Evolutionary conservation across 345 rosid genomes (phyloP).

Genomic region (Streptanthus diversifolius): DNA sequence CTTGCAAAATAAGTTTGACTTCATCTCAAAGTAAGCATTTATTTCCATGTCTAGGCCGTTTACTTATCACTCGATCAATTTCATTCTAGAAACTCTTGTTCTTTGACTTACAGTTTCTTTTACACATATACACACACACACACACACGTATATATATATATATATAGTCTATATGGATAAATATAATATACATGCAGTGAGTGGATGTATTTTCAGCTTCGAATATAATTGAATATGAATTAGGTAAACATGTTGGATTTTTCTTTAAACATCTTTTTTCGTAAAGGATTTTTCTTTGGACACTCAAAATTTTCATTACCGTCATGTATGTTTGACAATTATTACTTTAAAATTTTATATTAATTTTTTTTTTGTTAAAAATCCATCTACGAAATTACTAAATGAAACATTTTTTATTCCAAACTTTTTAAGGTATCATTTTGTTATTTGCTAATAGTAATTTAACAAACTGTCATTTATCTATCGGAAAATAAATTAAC

Average conservation of each 20-base stretch:
- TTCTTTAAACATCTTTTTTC: neutral
- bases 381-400: neutral
- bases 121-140: neutral
- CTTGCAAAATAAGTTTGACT: constrained; percentile 28
- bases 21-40: constrained; percentile 17
- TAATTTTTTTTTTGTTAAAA: neutral
- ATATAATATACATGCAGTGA: neutral
- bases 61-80: neutral
- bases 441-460: neutral
- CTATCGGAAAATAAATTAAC: neutral
- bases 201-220: constrained; percentile 4
- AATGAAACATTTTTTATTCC: neutral
- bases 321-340: neutral
- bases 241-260: neutral
- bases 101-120: constrained; percentile 29
- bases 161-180: neutral
- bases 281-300: neutral
- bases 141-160: neutral
- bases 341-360: neutral
- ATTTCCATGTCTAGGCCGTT: constrained; percentile 26
- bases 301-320: neutral
- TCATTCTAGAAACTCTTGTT: constrained; percentile 32
- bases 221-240: neutral
- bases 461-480: neutral
- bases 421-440: neutral